These are phyloP conservation scores for Floccularia luteovirens DNA, from an alignment of 768 basidiomycete species.

Conservation along the genomic window DNA sequence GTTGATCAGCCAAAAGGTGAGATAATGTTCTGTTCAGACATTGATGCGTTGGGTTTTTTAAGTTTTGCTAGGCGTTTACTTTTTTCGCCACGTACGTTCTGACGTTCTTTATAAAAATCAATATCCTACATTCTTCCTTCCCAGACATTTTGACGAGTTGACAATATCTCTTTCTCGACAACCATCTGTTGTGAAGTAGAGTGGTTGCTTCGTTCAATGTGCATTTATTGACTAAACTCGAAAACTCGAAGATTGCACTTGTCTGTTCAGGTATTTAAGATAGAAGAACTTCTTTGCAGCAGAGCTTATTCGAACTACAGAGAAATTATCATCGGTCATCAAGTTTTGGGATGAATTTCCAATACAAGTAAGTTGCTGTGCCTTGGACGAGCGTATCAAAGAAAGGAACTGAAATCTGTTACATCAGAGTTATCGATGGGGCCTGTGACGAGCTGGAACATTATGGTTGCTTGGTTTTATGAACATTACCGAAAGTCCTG, in stretches of 20 bases:
- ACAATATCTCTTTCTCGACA: slow-evolving; percentile 66
- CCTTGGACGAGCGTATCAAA: no score
- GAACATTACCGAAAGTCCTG: neutral
- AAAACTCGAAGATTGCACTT: slow-evolving; percentile 73
- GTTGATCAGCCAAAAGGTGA: slow-evolving; percentile 64
- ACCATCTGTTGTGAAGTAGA: slow-evolving; percentile 78
- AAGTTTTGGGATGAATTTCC: slow-evolving; percentile 65
- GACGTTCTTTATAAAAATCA: neutral
- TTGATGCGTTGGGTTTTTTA: slow-evolving; percentile 1
- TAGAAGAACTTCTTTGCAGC: neutral
- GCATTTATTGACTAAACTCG: neutral
- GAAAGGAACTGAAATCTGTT: neutral
- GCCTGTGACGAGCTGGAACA: slow-evolving; percentile 52
- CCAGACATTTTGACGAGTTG: slow-evolving; percentile 77
- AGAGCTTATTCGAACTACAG: slow-evolving; percentile 22
- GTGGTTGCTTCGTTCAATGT: slow-evolving; percentile 4
- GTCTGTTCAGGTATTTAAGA: slow-evolving; percentile 61
- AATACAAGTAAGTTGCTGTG: slow-evolving; percentile 69
- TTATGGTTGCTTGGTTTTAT: slow-evolving; percentile 49
- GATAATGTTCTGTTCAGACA: slow-evolving; percentile 8
- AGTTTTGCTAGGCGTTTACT: slow-evolving; percentile 59
- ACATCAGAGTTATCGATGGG: slow-evolving; percentile 65
- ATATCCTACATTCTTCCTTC: slow-evolving; percentile 4
- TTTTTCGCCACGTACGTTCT: slow-evolving; percentile 81
- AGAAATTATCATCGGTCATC: slow-evolving; percentile 42